Conservation (phyloP, 1,284 basidiomycete species). For the Wolfiporia cocos region DNA sequence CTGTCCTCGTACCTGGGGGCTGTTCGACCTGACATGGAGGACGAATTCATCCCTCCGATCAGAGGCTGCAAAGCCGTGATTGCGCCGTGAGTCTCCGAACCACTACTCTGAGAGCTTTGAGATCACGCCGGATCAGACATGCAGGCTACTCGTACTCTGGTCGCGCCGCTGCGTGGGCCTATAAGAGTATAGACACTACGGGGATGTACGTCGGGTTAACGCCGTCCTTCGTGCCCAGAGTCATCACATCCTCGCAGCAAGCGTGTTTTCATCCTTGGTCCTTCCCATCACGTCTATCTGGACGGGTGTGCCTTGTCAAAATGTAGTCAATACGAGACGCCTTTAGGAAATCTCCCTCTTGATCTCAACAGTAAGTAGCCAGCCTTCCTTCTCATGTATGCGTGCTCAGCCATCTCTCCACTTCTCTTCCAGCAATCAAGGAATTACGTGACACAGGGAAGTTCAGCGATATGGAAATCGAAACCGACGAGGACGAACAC, state of each 20-base stretch:
- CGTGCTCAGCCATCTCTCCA: not conserved
- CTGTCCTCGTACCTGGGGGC: constrained; percentile 59
- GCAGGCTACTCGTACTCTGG: constrained; percentile 97
- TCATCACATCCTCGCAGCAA: constrained; percentile 43
- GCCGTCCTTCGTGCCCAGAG: not conserved
- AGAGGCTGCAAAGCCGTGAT: constrained; percentile 86
- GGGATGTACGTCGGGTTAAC: constrained; percentile 62
- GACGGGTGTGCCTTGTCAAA: constrained; percentile 81
- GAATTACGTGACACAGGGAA: constrained; percentile 64
- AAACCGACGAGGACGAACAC: constrained; percentile 90
- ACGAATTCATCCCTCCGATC: constrained; percentile 56
- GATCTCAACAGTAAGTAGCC: constrained; percentile 66
- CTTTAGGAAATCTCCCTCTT: constrained; percentile 77
- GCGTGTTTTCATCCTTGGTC: constrained; percentile 91
- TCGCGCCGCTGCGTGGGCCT: constrained; percentile 92
- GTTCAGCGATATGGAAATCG: constrained; percentile 65
- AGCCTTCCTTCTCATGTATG: not conserved
- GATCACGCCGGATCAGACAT: constrained; percentile 54
- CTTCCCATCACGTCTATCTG: constrained; percentile 91
- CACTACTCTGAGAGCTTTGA: constrained; percentile 5
- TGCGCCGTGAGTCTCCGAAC: constrained; percentile 70
- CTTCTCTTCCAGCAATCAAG: constrained; percentile 46
- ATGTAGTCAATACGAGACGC: constrained; percentile 79
- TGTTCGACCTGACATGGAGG: constrained; percentile 44
- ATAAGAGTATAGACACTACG: constrained; percentile 78